Evolutionary conservation across 345 rosid species (phyloP), one percentile per base, ranked within the genome.

Genomic region (Aurinia saxatilis): DNA sequence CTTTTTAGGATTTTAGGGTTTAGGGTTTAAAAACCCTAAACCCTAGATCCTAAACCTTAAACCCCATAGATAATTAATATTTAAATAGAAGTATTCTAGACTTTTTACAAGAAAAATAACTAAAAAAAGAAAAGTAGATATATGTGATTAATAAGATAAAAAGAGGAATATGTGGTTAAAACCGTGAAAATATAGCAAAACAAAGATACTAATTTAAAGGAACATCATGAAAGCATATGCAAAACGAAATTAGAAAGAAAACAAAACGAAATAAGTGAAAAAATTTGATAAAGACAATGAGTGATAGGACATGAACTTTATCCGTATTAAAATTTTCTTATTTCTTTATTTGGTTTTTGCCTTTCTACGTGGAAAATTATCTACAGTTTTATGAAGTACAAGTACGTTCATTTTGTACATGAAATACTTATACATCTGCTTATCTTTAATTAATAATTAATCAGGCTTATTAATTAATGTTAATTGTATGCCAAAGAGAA

Each of bases 251-350:
- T 39, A 30, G 38, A 25, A 52, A 54, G 67, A 55, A 56, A 70
- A 40, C 58, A 49, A 47, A 56, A 56, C 3, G 33, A 63, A 62
- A 50, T 35, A 61, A 19, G 42, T 9, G 10, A 38, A 55, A 15
- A 39, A 39, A 8, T 12, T n/a, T 19, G 50, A 35, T 41, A 35
- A 34, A 50, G 75, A 70, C 36, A 50, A 17, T 10, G 58, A 70
- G 31, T 70, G 59, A 70, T 50, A 17, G 6, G 65, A 71, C 75
- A 41, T 71, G 40, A 71, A 63, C 54, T 63, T 71, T 64, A 71
- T 71, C 66, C 56, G 14, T 57, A 57, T 56, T 56, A 57, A 5
- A 70, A 12, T 29, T 55, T 62, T 46, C 7, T 42, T n/a, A n/a
- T 36, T 37, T 12, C 9, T 16, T 16, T 29, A 19, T 42, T 41